phyloP scores from a whole-genome alignment of 2,329 filamentous ascomycete species.

The Leptographium lundbergii region DNA sequence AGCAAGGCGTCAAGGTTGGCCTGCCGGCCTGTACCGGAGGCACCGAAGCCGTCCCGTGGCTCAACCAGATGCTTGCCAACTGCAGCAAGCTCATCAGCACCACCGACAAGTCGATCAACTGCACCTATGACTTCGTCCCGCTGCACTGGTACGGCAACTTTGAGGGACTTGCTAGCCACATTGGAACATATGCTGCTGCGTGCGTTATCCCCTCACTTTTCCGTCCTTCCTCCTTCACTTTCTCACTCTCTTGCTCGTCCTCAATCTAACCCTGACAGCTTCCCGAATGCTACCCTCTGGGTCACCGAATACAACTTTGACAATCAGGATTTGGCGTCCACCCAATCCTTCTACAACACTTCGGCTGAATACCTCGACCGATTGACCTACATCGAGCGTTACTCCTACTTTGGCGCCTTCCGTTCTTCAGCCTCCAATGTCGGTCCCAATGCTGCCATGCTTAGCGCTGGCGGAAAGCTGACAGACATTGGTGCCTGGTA shows the following conservation, averaged over 20 bases:
- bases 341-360: conserved; percentile 56
- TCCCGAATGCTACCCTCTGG: conserved; percentile 55
- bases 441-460: conserved; percentile 58
- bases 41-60: conserved; percentile 49
- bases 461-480: conserved; percentile 53
- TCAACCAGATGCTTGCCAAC: conserved; percentile 50
- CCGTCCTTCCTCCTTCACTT: background rate
- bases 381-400: conserved; percentile 47
- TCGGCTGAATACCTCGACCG: conserved; percentile 55
- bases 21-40: conserved; percentile 58
- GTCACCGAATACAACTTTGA: conserved; percentile 64
- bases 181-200: conserved; percentile 44
- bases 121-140: conserved; percentile 50
- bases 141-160: conserved; percentile 61
- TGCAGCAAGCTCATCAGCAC: conserved; percentile 47
- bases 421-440: conserved; percentile 58
- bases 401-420: conserved; percentile 68
- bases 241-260: background rate
- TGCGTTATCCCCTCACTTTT: conserved; percentile 13
- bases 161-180: conserved; percentile 51
- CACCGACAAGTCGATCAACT: conserved; percentile 29
- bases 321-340: conserved; percentile 39
- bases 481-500: conserved; percentile 72
- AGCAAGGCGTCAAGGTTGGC: conserved; percentile 53
- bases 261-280: conserved; percentile 24